Base-by-base conservation (phyloP, 805 yeast species). In the Cyberlindnera maclurae region DNA sequence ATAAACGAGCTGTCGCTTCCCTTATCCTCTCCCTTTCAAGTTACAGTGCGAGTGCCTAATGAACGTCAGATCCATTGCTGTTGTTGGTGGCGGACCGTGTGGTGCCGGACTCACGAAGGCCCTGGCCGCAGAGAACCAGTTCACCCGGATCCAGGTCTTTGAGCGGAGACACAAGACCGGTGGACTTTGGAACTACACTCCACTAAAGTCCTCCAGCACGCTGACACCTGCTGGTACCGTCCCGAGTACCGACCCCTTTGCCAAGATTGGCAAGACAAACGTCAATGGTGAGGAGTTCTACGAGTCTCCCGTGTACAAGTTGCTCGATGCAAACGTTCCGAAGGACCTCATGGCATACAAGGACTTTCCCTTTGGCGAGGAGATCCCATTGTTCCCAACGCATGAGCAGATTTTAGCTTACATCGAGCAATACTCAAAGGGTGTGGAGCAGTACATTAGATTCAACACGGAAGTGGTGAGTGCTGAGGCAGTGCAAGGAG, bases 51-150 rank as follows among this genome's bases (percentile, higher is more conserved):
- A 20, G 13, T 26, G 26, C 15, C 31, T 34, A 8, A 30, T 31
- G 18, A 34, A 34, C 28, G 36, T 45, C 24, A 36, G 29, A 27
- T 32, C 36, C 15, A 65, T 83, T 4, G 87, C 86, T 0, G 72
- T 85, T 8, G 68, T 85, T 17, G 95, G 95, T 2, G 88, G 76
- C 3, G 95, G 94, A 0, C 89, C 93, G 0, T 69, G 75, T 32
- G 94, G 90, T 0, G 60, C 80, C 15, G 85, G 79, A 0, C 63
- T 73, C 3, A 77, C 84, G 0, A 75, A 78, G 41, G 85, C 88
- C 0, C 63, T 85, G 10, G 46, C 72, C 7, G 70, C 65, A 9
- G 88, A 79, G 47, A 51, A 58, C 1, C 17, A 28, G 26, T 71
- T 72, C 45, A 60, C 66, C 26, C 51, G 57, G 33, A 65, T 84